Conservation (phyloP, 768 basidiomycete genomes). For the Lenzites betulinus region DNA sequence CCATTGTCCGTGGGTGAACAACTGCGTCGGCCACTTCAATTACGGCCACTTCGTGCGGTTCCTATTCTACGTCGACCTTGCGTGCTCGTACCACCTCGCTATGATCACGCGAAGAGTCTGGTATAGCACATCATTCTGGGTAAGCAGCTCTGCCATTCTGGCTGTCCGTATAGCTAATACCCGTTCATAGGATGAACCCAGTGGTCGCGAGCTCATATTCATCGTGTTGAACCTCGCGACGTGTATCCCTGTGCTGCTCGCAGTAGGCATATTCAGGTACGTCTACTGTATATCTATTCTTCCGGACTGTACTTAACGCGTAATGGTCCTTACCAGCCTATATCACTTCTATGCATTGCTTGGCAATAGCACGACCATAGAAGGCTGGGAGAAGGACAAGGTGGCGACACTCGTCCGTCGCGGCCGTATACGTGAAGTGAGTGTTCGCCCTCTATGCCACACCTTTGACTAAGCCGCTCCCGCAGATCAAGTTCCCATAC, state of each 20-base stretch:
- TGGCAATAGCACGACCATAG: constrained; percentile 92
- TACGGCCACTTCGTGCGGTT: constrained; percentile 90
- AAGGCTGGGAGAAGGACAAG: constrained; percentile 98
- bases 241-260: constrained; percentile 82
- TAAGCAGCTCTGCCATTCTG: constrained; percentile 31
- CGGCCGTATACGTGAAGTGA: constrained; percentile 82
- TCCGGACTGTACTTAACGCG: background rate
- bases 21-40: constrained; percentile 92
- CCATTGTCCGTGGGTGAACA: constrained; percentile 92
- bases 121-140: constrained; percentile 55
- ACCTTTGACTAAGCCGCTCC: background rate
- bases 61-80: constrained; percentile 88
- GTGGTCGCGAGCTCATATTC: constrained; percentile 71
- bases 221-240: constrained; percentile 86
- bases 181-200: constrained; percentile 61
- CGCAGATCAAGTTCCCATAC: constrained; percentile 91
- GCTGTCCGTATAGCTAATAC: background rate
- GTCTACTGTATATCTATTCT: background rate
- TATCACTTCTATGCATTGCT: constrained; percentile 83
- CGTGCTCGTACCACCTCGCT: constrained; percentile 83
- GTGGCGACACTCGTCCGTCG: constrained; percentile 80
- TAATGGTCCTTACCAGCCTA: constrained; percentile 46
- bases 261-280: constrained; percentile 91
- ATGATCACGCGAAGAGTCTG: constrained; percentile 77
- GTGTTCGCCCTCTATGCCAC: background rate